These are phyloP conservation scores for Phytophthora kernoviae DNA, from an alignment of 352 stramenopile species.

Conservation along the genomic window DNA sequence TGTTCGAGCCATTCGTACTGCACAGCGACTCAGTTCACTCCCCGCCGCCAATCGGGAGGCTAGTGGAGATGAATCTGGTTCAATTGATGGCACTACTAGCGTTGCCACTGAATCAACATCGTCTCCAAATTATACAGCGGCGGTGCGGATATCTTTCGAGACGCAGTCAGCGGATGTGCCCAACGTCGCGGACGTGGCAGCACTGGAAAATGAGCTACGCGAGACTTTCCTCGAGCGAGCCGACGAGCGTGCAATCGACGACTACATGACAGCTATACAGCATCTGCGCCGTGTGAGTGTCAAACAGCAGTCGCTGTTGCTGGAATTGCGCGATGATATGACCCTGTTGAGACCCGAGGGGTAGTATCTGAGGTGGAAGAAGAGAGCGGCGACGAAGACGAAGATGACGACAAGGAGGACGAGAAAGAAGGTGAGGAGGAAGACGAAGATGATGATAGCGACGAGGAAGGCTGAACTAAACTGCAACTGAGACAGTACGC, in stretches of 20 bases:
- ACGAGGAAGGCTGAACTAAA: conserved; percentile 6
- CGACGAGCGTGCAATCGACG: conserved; percentile 64
- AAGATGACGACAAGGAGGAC: conserved; percentile 26
- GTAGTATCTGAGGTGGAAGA: conserved; percentile 26
- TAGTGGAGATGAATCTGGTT: conserved; percentile 10
- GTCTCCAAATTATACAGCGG: conserved; percentile 38
- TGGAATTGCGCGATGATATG: conserved; percentile 22
- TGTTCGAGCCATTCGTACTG: conserved; percentile 59
- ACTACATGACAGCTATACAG: conserved; percentile 71
- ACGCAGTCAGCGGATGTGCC: conserved; percentile 1
- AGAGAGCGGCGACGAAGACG: conserved; percentile 37
- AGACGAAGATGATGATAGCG: conserved; percentile 15
- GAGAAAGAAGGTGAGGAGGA: conserved; percentile 19
- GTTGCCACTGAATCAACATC: not conserved
- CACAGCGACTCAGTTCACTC: conserved; percentile 42
- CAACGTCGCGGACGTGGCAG: conserved; percentile 38
- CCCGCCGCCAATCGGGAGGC: conserved; percentile 6
- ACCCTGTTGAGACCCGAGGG: conserved; percentile 3
- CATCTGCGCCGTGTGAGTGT: conserved; percentile 58
- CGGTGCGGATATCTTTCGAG: conserved; percentile 34
- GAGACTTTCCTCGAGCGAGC: conserved; percentile 67
- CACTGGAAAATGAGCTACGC: conserved; percentile 67
- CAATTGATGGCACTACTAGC: not conserved
- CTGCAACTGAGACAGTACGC: conserved; percentile 14
- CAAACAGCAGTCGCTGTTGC: conserved; percentile 27